A percentile compares a stretch with the other conserved stretches of the same genome.
phyloP scores from a whole-genome alignment of 306 rosid species.

The Malus sieversii region DNA sequence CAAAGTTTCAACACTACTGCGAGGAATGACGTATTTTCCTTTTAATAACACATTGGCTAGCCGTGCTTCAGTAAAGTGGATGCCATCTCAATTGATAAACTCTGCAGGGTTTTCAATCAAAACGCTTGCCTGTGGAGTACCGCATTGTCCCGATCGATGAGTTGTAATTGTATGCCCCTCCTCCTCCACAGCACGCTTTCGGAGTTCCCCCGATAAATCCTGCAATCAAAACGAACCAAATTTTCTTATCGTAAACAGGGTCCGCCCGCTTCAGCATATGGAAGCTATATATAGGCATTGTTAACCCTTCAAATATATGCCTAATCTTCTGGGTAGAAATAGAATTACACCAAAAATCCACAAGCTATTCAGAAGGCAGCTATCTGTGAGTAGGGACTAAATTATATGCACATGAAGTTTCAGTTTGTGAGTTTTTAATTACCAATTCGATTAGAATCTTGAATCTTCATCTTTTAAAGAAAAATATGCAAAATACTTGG shows the following conservation, averaged over 20 bases:
- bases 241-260: background rate
- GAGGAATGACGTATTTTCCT: background rate
- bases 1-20: no score
- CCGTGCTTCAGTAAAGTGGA: conserved; percentile 1
- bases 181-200: conserved; percentile 2
- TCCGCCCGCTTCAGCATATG: background rate
- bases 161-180: conserved; percentile 8
- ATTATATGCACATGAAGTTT: background rate
- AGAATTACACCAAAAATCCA: background rate
- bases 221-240: background rate
- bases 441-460: background rate
- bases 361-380: background rate
- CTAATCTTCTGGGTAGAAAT: no score
- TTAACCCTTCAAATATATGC: no score
- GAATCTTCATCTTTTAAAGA: background rate
- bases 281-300: background rate
- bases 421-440: background rate
- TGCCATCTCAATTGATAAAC: conserved; percentile 4
- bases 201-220: background rate
- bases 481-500: background rate
- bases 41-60: background rate
- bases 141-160: conserved; percentile 1
- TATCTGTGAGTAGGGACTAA: background rate
- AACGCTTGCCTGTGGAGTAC: background rate
- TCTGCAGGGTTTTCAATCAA: background rate